Base-by-base conservation (phyloP, 2,329 filamentous ascomycete genomes). In the Apiospora arundinis region DNA sequence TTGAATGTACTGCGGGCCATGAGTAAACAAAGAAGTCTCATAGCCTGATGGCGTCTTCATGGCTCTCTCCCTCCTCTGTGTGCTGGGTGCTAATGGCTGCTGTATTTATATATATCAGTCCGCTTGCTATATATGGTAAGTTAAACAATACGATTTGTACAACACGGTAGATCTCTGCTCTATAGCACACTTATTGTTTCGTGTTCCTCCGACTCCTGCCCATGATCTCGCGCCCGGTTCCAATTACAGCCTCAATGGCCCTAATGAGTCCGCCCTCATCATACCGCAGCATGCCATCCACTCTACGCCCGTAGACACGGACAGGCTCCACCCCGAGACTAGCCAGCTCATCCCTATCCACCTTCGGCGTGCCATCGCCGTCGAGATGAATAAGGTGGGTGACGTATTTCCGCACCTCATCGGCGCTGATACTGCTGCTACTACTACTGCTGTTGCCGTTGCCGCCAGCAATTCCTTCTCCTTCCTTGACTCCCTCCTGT, bases 301-400 rank as follows among this genome's bases (percentile, higher is more conserved):
- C 84, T 72, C 86, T 90, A 46, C 92, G 88, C 2, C 94, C 95
- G 79, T 96, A 95, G 0, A 97, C 84, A 70, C 91, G 87, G 18
- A 97, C 88, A 21, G 91, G 91, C 76, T 95, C 92, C 52, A 98
- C 93, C 0, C 95, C 95, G 74, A 95, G 80, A 23, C 82, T 81
- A 3, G 82, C 82, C 60, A 98, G 84, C 70, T 86, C 87, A 7
- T 87, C 87, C 68, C 86, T 90, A 76, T 97, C 90, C 0, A 97
- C 92, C 4, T 80, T 83, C 0, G 95, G 95, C 28, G 92, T 91
- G 0, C 88, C 88, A 0, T 90, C 87, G 0, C 91, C 92, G 56
- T 95, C 92, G 0, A 97, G 82, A 78, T 97, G 92, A 8, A 98
- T 86, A 18, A 98, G 81, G 79, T 98, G 95, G 8, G 92, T 97